Conservation (phyloP, 306 rosid genomes). For the Acacia crassicarpa region DNA sequence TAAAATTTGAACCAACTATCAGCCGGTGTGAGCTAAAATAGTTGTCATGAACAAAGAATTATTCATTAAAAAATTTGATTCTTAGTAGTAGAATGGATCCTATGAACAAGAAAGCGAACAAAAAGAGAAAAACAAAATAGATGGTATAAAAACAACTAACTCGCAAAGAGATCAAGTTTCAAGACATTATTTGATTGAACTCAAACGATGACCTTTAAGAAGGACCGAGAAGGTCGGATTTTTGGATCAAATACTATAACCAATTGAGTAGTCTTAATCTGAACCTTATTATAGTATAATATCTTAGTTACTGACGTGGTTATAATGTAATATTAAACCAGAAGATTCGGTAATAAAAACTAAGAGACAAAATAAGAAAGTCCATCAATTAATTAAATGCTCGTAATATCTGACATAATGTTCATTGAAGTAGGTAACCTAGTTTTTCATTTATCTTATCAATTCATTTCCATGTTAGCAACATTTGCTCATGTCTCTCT, state of each 20-base stretch:
- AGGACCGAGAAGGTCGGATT: not conserved
- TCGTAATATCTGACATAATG: slow-evolving; percentile 11
- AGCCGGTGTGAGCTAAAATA: too few species aligned
- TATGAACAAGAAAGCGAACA: not conserved
- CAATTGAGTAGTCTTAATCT: not conserved
- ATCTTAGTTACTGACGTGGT: not conserved
- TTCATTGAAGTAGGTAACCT: slow-evolving; percentile 38
- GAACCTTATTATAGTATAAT: not conserved
- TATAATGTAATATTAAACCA: not conserved
- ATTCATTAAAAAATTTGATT: too few species aligned
- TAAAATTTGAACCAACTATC: too few species aligned
- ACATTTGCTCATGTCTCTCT: not conserved
- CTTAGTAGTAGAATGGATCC: not conserved
- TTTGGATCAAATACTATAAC: not conserved
- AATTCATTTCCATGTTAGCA: slow-evolving; percentile 20
- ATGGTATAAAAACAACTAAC: not conserved
- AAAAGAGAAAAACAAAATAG: not conserved
- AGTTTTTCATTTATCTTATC: slow-evolving; percentile 29
- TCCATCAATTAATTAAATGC: slow-evolving; percentile 8
- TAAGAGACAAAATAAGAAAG: slow-evolving; percentile 25
- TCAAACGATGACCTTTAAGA: not conserved
- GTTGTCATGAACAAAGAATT: too few species aligned
- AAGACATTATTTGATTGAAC: not conserved
- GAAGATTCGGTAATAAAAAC: slow-evolving; percentile 20
- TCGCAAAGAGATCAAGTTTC: not conserved